Base-by-base conservation (phyloP, 139 green algal genomes). In the Chlorella ohadii region DNA sequence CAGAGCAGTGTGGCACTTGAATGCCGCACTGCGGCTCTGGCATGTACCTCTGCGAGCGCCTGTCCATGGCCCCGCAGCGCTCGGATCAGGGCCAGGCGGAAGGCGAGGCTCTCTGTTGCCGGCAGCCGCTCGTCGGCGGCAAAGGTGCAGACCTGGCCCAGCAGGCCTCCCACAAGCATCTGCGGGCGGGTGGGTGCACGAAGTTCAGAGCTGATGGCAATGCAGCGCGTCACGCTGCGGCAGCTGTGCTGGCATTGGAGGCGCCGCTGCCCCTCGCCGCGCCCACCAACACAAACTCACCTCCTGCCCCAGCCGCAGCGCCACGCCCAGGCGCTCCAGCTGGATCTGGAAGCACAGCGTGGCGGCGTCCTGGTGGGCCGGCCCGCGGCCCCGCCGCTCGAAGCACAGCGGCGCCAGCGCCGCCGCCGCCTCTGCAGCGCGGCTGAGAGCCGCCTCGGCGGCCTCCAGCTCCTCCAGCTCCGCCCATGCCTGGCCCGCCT, bases 291-390 rank as follows among this genome's bases (percentile, higher is more conserved):
- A 72, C 65, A 27, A 31, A 41, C 12, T 34, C 72, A 86, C 81
- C 72, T 86, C 44, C 72, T 86, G 81, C 1, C 51, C 44, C 59
- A 86, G 57, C 16, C 19, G 68, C 81, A 86, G 39, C 3, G 81
- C 63, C 17, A 44, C 81, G 16, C 47, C n/a, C 39, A 81, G n/a
- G 12, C 81, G 67, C 41, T 75, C 65, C 41, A 86, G 55, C 63
- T 71, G 31, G 16, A 72, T 44, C 3, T 5, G 33, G 31, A 71
- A 86, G 4, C 64, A 33, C 20, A 67, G 39, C 20, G 31, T 59
- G 3, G 81, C 81, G 20, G 28, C 27, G 19, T 77, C 65, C 81
- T 86, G 65, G 39, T 86, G 81, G 16, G 15, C 59, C 9, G 59
- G 59, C 4, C n/a, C 72, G 7, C 65, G 81, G 39, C 65, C 71